Evolutionary conservation across 2,329 filamentous ascomycete genomes (phyloP), one percentile per base, ranked within the genome.

Genomic region (Phyllosticta citribraziliensis): DNA sequence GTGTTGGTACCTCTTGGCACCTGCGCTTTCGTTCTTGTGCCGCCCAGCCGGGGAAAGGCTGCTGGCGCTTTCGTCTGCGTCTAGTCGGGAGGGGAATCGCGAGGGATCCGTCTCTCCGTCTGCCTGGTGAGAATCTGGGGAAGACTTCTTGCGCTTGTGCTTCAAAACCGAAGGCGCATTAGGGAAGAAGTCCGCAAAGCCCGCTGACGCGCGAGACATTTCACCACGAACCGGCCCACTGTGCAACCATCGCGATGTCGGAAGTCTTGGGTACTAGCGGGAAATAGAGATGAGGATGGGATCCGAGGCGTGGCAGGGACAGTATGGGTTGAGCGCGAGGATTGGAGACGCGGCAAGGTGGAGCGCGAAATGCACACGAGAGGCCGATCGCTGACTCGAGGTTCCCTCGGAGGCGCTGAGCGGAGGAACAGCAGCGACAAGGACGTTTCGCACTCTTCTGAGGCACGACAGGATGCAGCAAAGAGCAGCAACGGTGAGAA

Each of bases 181-280:
- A 68, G 88, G 88, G 76, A 91, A 92, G 82, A 91, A 94, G 78
- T 91, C 86, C 78, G 88, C 88, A 82, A 91, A 92, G 78, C 87
- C 86, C 79, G 88, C 87, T 75, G 80, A 80, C 74, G 87, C 84
- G 80, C 88, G 89, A 85, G 89, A 89, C 88, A 89, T 89, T 58
- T 60, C 64, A 65, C 60, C 63, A 62, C 63, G 53, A 53, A 47
- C 59, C 62, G 64, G 63, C 67, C 61, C 64, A 62, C 66, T 63
- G 66, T 66, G 69, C 70, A 64, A 70, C 67, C 65, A 69, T 69
- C 58, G 63, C 64, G 65, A 54, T 58, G 60, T 56, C 50, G 25
- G 55, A 17, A 47, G 35, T 54, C 24, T 55, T 55, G 27, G 40
- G 47, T n/a, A 51, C 52, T 52, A 57, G 59, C 40, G 52, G 24